These are phyloP conservation scores for Picea abies DNA, from an alignment of 83 land plant species.

Conservation along the genomic window DNA sequence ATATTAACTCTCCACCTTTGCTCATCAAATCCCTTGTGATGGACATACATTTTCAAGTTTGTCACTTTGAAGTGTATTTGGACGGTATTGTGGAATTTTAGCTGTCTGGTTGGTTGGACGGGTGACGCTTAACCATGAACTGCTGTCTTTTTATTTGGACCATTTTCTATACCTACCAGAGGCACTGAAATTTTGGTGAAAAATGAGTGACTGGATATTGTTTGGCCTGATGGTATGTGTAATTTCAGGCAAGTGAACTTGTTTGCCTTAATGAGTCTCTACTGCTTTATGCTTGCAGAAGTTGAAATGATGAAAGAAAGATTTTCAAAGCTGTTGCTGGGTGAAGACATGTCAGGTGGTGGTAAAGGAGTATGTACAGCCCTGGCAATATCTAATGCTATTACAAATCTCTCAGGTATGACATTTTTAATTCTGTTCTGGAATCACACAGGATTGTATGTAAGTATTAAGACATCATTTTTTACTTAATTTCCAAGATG, in stretches of 20 bases:
- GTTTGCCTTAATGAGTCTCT: background rate
- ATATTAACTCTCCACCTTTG: background rate
- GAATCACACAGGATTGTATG: background rate
- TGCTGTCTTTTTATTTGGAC: background rate
- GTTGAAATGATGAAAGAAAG: conserved; percentile 85
- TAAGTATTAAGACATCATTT: too few species aligned
- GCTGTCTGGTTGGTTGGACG: too few species aligned
- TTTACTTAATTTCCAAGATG: background rate
- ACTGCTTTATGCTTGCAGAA: conserved; percentile 33
- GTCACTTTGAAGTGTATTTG: too few species aligned
- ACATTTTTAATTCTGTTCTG: background rate
- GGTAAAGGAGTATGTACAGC: conserved; percentile 78
- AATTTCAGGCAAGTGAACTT: too few species aligned
- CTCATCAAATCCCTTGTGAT: too few species aligned
- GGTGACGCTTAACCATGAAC: too few species aligned
- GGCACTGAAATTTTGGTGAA: background rate
- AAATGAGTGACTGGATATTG: too few species aligned
- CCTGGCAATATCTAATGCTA: conserved; percentile 65
- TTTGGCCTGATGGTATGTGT: too few species aligned
- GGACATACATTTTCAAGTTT: too few species aligned
- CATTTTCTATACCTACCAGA: background rate
- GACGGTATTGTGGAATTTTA: too few species aligned
- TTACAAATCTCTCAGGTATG: conserved; percentile 65
- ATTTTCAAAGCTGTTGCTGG: conserved; percentile 71
- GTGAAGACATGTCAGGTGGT: conserved; percentile 74